phyloP scores from a whole-genome alignment of 2,329 filamentous ascomycete genomes.

The Aureobasidium sp. region DNA sequence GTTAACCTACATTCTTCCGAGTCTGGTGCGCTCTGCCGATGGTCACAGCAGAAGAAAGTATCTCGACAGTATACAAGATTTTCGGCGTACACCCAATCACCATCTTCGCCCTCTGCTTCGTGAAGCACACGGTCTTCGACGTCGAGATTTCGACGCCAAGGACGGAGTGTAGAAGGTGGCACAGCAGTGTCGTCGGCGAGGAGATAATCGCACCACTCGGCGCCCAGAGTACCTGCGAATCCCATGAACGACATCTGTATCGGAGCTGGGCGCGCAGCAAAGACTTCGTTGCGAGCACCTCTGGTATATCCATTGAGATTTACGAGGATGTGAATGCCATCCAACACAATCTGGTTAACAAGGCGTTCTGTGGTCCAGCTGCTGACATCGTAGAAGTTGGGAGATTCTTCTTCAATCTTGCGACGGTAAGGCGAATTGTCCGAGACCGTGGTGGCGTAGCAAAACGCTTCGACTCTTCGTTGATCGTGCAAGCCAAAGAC shows the following conservation, averaged over 20 bases:
- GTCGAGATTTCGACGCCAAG: constrained; percentile 78
- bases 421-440: constrained; percentile 90
- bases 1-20: constrained; percentile 69
- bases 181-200: constrained; percentile 91
- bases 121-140: constrained; percentile 73
- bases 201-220: constrained; percentile 99
- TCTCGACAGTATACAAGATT: constrained; percentile 96
- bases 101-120: constrained; percentile 62
- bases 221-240: constrained; percentile 94
- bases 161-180: constrained; percentile 82
- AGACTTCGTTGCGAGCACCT: constrained; percentile 97
- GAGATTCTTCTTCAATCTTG: constrained; percentile 94
- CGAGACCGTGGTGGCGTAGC: constrained; percentile 94
- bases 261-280: constrained; percentile 92
- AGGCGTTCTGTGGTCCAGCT: constrained; percentile 86
- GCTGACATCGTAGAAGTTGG: constrained; percentile 90
- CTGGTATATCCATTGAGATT: constrained; percentile 99
- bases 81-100: constrained; percentile 94
- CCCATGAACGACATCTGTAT: constrained; percentile 99
- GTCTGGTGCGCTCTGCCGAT: constrained; percentile 88
- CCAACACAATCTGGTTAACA: constrained; percentile 85
- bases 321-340: constrained; percentile 93
- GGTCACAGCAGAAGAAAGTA: constrained; percentile 99
- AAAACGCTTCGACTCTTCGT: constrained; percentile 81
- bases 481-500: constrained; percentile 93